Evolutionary conservation across 345 rosid species (phyloP).

Genomic region (Eucalyptus pumila): DNA sequence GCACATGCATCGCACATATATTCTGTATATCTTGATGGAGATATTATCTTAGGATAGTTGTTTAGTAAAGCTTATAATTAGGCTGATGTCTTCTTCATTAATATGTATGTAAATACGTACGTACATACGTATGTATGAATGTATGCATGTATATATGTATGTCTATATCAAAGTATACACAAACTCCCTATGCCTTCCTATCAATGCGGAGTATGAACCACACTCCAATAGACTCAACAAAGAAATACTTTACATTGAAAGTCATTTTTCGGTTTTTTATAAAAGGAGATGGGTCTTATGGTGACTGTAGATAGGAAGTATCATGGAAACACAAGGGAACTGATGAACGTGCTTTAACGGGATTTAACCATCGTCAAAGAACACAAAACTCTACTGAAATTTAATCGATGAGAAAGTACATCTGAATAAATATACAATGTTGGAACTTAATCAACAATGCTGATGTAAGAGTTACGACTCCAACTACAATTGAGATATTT

Average conservation of each 20-base stretch:
- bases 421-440: neutral
- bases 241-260: too few relatives aligned
- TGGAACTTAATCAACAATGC: too few relatives aligned
- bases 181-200: neutral
- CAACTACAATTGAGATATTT: neutral
- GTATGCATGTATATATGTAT: too few relatives aligned
- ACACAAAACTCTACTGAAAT: neutral
- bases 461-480: neutral
- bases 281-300: neutral
- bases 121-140: too few relatives aligned
- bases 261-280: neutral
- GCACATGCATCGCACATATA: accelerated
- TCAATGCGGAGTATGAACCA: neutral
- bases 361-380: neutral
- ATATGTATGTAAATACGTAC: too few relatives aligned
- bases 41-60: neutral
- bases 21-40: neutral
- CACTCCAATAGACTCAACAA: neutral
- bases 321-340: neutral
- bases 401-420: neutral
- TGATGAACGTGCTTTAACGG: neutral
- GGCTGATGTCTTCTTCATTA: neutral
- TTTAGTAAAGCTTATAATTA: too few relatives aligned
- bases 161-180: neutral
- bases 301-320: neutral